phyloP scores from a whole-genome alignment of 441 rosid genomes.

The Lepidium campestre region DNA sequence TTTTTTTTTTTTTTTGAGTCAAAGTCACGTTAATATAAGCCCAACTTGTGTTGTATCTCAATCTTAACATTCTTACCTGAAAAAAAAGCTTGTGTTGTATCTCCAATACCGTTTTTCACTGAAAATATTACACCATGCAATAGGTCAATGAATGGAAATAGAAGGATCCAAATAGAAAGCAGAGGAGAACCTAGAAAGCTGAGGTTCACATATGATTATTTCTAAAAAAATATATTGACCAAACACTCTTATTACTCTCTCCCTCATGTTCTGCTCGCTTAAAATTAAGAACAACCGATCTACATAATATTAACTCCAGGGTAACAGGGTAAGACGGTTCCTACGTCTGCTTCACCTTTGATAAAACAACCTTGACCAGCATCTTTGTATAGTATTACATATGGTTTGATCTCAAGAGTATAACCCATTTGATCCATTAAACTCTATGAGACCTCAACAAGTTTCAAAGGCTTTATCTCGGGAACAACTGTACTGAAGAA shows the following conservation, averaged over 20 bases:
- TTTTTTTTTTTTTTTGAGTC: too few species aligned
- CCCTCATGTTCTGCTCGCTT: slow-evolving; percentile 24
- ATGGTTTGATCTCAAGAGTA: slow-evolving; percentile 58
- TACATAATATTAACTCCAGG: slow-evolving; percentile 50
- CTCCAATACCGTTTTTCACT: too few species aligned
- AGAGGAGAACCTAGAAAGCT: slow-evolving; percentile 23
- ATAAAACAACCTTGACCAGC: slow-evolving; percentile 84
- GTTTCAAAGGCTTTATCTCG: slow-evolving; percentile 56
- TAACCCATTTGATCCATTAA: slow-evolving; percentile 69
- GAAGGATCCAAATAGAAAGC: slow-evolving; percentile 31
- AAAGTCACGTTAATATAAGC: too few species aligned
- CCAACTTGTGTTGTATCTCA: too few species aligned
- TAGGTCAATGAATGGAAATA: slow-evolving; percentile 33
- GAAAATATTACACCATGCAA: too few species aligned
- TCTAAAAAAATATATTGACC: slow-evolving; percentile 14
- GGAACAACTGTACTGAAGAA: slow-evolving; percentile 75
- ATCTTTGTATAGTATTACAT: slow-evolving; percentile 63
- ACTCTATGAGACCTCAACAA: slow-evolving; percentile 48
- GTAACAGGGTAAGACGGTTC: slow-evolving; percentile 71
- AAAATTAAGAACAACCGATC: slow-evolving; percentile 10
- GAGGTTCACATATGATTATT: slow-evolving; percentile 22
- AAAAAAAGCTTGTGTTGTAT: too few species aligned
- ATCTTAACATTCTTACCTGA: too few species aligned
- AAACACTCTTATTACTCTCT: background rate
- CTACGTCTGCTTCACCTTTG: slow-evolving; percentile 68